phyloP scores from a whole-genome alignment of 371 early-diverging fungal species.

The Mortierella sp. region DNA sequence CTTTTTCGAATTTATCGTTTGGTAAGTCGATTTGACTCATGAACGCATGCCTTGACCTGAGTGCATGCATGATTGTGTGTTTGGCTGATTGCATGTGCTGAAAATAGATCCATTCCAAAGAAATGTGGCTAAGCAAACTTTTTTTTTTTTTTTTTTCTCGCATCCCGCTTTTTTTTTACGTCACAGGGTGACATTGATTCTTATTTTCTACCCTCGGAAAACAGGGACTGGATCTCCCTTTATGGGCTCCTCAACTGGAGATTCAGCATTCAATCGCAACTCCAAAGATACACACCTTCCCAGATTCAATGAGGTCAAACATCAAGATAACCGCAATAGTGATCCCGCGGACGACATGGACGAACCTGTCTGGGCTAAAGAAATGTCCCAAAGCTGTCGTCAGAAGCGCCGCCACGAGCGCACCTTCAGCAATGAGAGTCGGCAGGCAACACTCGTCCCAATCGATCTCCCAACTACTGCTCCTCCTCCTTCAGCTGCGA shows the following conservation, averaged over 20 bases:
- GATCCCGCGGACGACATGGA: not conserved
- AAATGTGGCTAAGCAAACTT: slow-evolving; percentile 6
- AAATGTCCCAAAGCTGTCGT: not conserved
- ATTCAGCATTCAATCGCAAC: not conserved
- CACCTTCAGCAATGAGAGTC: not conserved
- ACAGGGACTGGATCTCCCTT: slow-evolving; percentile 23
- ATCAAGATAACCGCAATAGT: slow-evolving; percentile 2
- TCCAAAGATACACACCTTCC: slow-evolving; percentile 15
- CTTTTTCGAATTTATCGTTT: slow-evolving; percentile 41
- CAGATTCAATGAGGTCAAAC: slow-evolving; percentile 19
- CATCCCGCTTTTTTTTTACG: not conserved
- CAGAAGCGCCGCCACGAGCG: not conserved
- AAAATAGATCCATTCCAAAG: not conserved
- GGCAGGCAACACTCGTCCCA: not conserved
- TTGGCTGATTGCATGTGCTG: not conserved
- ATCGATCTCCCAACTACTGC: not conserved
- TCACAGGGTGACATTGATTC: slow-evolving; percentile 32
- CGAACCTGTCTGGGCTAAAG: not conserved
- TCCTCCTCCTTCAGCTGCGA: slow-evolving; percentile 4
- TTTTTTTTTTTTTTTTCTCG: slow-evolving; percentile 3
- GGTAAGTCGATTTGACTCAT: slow-evolving; percentile 13
- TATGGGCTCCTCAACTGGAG: slow-evolving; percentile 8
- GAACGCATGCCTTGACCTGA: no score
- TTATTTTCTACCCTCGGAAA: slow-evolving; percentile 43
- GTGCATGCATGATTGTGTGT: not conserved